Evolutionary conservation across 495 filamentous ascomycete species (phyloP).

Genomic region (Penicillium diatomitis): DNA sequence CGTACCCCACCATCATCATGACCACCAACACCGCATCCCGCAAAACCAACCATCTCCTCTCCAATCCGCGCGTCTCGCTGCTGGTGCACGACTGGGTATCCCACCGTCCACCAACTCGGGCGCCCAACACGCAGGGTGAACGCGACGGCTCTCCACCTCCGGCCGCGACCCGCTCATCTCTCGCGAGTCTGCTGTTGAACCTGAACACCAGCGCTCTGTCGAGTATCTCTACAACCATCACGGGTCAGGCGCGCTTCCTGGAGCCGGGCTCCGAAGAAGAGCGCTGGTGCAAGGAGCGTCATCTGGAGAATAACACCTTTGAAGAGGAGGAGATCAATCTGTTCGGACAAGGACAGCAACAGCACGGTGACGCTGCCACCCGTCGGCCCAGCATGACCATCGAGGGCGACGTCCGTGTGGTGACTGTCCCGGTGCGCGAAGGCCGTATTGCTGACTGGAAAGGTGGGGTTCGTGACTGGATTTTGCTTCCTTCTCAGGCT

Average conservation of each 20-base stretch:
- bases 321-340: conserved; percentile 37
- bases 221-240: conserved; percentile 90
- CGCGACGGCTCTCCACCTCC: conserved; percentile 54
- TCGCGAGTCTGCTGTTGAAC: conserved; percentile 76
- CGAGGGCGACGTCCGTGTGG: conserved; percentile 61
- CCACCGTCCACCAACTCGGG: conserved; percentile 76
- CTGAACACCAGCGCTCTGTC: conserved; percentile 80
- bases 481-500: conserved; percentile 36
- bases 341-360: conserved; percentile 39
- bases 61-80: conserved; percentile 86
- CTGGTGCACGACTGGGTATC: conserved; percentile 98
- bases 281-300: conserved; percentile 64
- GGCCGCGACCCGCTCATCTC: conserved; percentile 53
- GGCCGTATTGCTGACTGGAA: conserved; percentile 78
- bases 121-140: conserved; percentile 39
- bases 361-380: conserved; percentile 14
- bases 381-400: conserved; percentile 47
- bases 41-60: conserved; percentile 78
- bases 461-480: conserved; percentile 66
- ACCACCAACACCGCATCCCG: conserved; percentile 82
- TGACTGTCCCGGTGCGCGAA: conserved; percentile 64
- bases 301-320: conserved; percentile 91
- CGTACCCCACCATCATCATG: conserved; percentile 78
- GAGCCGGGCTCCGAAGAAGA: conserved; percentile 69
- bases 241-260: conserved; percentile 68